Evolutionary conservation across 208 protist species (phyloP), one percentile per base, ranked within the genome.

Genomic region (Trypanosoma scelopori): DNA sequence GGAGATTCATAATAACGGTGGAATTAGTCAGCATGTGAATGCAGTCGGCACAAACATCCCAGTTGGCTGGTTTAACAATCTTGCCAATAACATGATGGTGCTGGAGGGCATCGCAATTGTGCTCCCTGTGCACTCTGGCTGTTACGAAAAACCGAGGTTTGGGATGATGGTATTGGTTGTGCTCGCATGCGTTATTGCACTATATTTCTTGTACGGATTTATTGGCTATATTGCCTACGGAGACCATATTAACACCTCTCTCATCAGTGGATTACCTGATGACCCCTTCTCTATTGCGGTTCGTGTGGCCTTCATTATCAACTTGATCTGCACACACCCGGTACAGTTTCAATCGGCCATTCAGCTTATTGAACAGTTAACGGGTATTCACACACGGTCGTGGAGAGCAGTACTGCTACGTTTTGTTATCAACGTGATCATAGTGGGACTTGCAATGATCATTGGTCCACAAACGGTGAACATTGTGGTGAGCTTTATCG

Each of bases 401-500:
- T 71, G 51, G 67, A 69, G 80, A 25, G 81, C 79, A 4, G 41
- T 87, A 6, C 71, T 69, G 23, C 43, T 91, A 32, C 85, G 81
- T 13, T 51, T 88, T 18, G n/a, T 76, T 42, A 77, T 91, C 56
- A 91, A 91, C 51, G 43, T 86, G 3, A 46, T 81, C n/a, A 82
- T 91, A 18, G 79, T 74, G 70, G 81, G 56, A 16, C 60, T 87
- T 18, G 79, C 81, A 53, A 83, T 91, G 69, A 69, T 46, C 4
- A 42, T 91, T 58, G 71, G 74, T 6, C 66, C 78, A 18, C 59
- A 71, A 25, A 76, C 85, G 3, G 81, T 91, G 28, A 71, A 91
- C 59, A 76, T 74, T 30, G 85, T 91, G 16, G 85, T 91, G 30
- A 67, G 61, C 42, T 79, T 91, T 25, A 79, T 88, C 50, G 85